These are phyloP conservation scores for Hippophae rhamnoides DNA, from an alignment of 306 rosid species.

Conservation along the genomic window DNA sequence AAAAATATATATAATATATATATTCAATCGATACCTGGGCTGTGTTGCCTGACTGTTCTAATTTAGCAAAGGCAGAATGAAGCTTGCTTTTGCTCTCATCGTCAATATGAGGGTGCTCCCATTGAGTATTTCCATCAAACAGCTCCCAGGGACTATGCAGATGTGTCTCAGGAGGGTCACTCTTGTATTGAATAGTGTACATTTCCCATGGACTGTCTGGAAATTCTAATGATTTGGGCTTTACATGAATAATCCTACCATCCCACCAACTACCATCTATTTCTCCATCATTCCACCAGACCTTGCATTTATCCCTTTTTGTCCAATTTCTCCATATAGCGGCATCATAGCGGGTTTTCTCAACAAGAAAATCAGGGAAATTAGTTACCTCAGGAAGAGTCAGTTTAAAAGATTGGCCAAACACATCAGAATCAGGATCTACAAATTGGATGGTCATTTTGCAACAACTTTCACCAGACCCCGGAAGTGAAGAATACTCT, in stretches of 20 bases:
- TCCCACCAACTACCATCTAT: conserved; percentile 92
- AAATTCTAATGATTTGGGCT: conserved; percentile 63
- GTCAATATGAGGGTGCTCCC: conserved; percentile 74
- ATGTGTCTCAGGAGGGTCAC: conserved; percentile 55
- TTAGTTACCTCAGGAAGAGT: conserved; percentile 81
- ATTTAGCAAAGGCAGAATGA: conserved; percentile 40
- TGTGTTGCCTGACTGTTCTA: conserved; percentile 42
- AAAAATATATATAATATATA: too few relatives aligned
- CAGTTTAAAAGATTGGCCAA: conserved; percentile 53
- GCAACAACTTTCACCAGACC: conserved; percentile 99
- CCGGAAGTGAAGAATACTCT: conserved; percentile 66
- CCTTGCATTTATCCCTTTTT: conserved; percentile 84
- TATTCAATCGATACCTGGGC: conserved; percentile 45
- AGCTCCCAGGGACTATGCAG: conserved; percentile 99
- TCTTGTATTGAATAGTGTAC: conserved; percentile 60
- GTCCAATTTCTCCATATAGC: conserved; percentile 83
- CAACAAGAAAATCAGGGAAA: conserved; percentile 95
- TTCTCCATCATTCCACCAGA: conserved; percentile 80
- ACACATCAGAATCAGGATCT: conserved; percentile 58
- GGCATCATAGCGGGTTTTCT: conserved; percentile 66
- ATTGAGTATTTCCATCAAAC: conserved; percentile 50
- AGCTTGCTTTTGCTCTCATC: conserved; percentile 44
- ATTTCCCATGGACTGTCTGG: conserved; percentile 97
- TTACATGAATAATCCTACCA: conserved; percentile 53
- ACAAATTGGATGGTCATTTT: conserved; percentile 73